Evolutionary conservation across 2,329 filamentous ascomycete species (phyloP).

Genomic region (Ascochyta clinopodiicola): DNA sequence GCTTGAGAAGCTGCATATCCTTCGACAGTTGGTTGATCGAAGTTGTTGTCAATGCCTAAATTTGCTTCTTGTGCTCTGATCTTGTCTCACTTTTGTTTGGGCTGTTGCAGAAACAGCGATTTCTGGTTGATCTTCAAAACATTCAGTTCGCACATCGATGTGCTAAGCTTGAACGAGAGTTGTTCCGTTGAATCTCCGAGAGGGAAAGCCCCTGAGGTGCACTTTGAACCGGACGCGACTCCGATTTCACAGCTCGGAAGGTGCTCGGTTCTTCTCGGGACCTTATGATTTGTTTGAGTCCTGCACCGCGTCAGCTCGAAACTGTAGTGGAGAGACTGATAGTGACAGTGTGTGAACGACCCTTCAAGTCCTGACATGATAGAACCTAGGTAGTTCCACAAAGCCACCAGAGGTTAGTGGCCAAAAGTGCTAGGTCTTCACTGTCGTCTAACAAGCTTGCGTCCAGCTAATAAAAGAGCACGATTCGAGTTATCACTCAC

Average conservation of each 20-base stretch:
- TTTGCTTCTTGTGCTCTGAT: neutral
- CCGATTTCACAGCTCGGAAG: neutral
- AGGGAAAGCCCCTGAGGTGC: no score
- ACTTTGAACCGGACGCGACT: no score
- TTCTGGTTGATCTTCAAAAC: slow-evolving; percentile 1
- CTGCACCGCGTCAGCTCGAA: neutral
- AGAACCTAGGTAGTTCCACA: no score
- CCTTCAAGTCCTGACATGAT: neutral
- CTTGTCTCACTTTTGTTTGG: slow-evolving; percentile 5
- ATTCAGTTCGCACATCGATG: neutral
- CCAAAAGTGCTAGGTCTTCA: neutral
- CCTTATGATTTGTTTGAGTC: no score
- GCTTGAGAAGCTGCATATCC: neutral
- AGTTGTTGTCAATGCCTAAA: neutral
- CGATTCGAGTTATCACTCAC: neutral
- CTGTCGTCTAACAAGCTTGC: neutral
- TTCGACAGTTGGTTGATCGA: neutral
- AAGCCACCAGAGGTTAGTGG: neutral
- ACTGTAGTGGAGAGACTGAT: no score
- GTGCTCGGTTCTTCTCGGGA: neutral
- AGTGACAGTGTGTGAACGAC: neutral
- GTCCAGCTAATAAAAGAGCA: neutral
- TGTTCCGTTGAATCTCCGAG: neutral
- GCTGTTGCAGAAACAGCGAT: neutral
- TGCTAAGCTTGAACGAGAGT: neutral